These are phyloP conservation scores for Mucor circinelloides DNA, from an alignment of 371 early-diverging fungal species.

Conservation along the genomic window DNA sequence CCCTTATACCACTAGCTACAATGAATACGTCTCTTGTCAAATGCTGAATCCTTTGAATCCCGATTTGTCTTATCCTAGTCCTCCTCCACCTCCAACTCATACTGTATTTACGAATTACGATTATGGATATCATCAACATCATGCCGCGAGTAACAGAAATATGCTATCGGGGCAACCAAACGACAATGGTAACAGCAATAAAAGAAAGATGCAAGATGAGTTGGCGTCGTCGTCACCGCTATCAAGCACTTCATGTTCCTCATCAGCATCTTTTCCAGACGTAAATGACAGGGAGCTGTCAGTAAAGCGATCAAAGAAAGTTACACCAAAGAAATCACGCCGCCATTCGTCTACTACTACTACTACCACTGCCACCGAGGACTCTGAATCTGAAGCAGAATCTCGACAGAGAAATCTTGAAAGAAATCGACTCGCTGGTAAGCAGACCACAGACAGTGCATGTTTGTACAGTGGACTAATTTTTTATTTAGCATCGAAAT, in stretches of 20 bases:
- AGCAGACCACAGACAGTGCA: not conserved
- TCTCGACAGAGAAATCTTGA: slow-evolving; percentile 3
- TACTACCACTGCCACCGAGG: not conserved
- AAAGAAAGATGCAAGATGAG: not conserved
- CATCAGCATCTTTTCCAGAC: not conserved
- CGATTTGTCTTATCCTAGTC: not conserved
- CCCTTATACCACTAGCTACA: not conserved
- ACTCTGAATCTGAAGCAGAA: slow-evolving; percentile 1
- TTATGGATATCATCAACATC: not conserved
- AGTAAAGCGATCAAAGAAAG: not conserved
- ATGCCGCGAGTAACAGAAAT: not conserved
- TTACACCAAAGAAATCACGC: not conserved
- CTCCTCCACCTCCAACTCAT: not conserved
- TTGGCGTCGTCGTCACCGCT: not conserved
- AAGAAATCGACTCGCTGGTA: slow-evolving; percentile 15
- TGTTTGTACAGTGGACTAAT: not conserved
- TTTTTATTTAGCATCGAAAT: slow-evolving; percentile 5
- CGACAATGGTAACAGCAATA: not conserved
- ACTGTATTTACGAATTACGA: not conserved
- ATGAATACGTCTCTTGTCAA: not conserved
- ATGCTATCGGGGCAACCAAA: not conserved
- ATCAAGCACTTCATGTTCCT: not conserved
- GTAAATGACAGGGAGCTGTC: not conserved
- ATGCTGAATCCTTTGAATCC: not conserved
- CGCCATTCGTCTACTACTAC: not conserved